Evolutionary conservation across 352 stramenopile species (phyloP).

Genomic region (Pythium phragmiticola): DNA sequence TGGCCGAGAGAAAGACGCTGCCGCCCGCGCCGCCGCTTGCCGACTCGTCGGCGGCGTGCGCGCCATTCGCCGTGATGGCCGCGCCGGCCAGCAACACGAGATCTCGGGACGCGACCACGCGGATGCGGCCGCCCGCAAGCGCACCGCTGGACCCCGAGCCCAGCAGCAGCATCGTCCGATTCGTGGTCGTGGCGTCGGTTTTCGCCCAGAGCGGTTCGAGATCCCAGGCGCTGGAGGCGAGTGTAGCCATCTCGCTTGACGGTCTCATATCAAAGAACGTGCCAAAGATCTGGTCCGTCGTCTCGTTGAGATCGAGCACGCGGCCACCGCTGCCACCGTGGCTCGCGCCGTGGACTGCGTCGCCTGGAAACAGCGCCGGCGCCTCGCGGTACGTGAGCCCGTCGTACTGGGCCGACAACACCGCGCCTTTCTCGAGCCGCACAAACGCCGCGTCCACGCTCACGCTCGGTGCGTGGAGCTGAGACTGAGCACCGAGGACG

Average conservation of each 20-base stretch:
- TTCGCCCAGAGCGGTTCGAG: slow-evolving; percentile 44
- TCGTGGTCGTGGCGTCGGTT: not conserved
- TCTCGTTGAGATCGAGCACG: slow-evolving; percentile 32
- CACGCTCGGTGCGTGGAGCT: slow-evolving; percentile 41
- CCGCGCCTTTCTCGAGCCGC: slow-evolving; percentile 41
- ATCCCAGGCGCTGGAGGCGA: slow-evolving; percentile 38
- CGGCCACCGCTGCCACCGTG: slow-evolving; percentile 54
- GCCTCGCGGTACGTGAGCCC: slow-evolving; percentile 31
- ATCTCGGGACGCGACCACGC: slow-evolving; percentile 63
- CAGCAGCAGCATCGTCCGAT: slow-evolving; percentile 36
- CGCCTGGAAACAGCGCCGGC: slow-evolving; percentile 26
- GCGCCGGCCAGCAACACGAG: slow-evolving; percentile 61
- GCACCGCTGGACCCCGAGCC: slow-evolving; percentile 35
- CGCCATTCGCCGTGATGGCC: slow-evolving; percentile 52
- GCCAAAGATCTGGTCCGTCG: slow-evolving; percentile 29
- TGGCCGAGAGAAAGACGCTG: slow-evolving; percentile 48
- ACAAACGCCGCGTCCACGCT: slow-evolving; percentile 65
- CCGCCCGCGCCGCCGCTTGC: slow-evolving; percentile 48
- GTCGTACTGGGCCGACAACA: slow-evolving; percentile 33
- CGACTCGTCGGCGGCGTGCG: slow-evolving; percentile 25
- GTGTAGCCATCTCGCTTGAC: slow-evolving; percentile 14
- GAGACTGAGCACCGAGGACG: slow-evolving; percentile 34
- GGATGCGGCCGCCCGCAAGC: slow-evolving; percentile 46
- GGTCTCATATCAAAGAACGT: slow-evolving; percentile 52
- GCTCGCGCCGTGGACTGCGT: slow-evolving; percentile 41